phyloP scores from a whole-genome alignment of 345 rosid genomes.

The Durio zibethinus region DNA sequence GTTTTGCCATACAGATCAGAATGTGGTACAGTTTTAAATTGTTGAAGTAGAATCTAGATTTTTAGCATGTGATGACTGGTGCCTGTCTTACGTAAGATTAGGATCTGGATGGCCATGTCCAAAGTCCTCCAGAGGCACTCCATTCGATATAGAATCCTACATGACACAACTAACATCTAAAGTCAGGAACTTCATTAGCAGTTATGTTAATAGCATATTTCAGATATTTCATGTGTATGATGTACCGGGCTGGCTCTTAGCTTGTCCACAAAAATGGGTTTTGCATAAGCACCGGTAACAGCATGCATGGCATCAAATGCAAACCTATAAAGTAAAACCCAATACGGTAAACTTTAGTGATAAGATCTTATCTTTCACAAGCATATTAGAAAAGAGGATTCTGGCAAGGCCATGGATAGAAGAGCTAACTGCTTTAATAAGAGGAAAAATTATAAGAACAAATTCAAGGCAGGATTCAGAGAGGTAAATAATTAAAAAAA shows the following conservation, averaged over 20 bases:
- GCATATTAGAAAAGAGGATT: not conserved
- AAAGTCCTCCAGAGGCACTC: constrained; percentile 91
- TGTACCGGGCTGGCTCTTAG: constrained; percentile 69
- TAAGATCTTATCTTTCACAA: not conserved
- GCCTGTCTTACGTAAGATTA: constrained; percentile 73
- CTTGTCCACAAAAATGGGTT: constrained; percentile 85
- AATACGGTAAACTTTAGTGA: not conserved
- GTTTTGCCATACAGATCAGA: constrained; percentile 27
- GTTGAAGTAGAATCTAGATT: constrained; percentile 5
- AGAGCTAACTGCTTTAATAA: not conserved
- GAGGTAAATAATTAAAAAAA: not conserved
- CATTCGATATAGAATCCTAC: constrained; percentile 81
- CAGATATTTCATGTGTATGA: constrained; percentile 15
- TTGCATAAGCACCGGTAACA: constrained; percentile 92
- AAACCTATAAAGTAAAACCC: constrained; percentile 45
- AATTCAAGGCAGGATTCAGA: not conserved
- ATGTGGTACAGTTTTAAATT: constrained; percentile 3
- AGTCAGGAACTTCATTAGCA: constrained; percentile 16
- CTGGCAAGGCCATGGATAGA: not conserved
- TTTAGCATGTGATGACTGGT: not conserved
- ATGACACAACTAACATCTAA: constrained; percentile 27
- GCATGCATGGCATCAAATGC: constrained; percentile 97
- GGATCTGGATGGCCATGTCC: constrained; percentile 99
- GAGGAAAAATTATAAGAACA: not conserved
- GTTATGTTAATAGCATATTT: constrained; percentile 13